These are phyloP conservation scores for Beauveria caledonica DNA, from an alignment of 2,329 filamentous ascomycete species.

Conservation along the genomic window DNA sequence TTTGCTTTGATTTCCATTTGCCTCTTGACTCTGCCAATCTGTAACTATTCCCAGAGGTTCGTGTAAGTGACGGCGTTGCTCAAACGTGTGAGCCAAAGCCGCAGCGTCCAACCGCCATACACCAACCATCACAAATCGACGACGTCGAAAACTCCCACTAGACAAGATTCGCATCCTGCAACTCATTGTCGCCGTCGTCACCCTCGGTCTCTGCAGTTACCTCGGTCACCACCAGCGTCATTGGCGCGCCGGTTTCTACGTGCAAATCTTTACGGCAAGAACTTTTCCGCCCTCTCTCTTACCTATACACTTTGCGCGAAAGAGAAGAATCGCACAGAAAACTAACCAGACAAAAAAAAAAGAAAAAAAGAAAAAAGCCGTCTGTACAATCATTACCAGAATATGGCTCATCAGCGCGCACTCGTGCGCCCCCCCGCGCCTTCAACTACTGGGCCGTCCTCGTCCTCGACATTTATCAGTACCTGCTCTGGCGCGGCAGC, in stretches of 20 bases:
- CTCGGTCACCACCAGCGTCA: slow-evolving; percentile 27
- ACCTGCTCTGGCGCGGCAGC: slow-evolving; percentile 44
- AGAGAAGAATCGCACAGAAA: too few relatives aligned
- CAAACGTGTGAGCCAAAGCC: too few relatives aligned
- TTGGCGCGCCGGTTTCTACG: slow-evolving; percentile 26
- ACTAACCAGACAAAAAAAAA: too few relatives aligned
- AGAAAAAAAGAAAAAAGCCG: slow-evolving; percentile 20
- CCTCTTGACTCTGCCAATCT: too few relatives aligned
- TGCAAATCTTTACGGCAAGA: slow-evolving; percentile 32
- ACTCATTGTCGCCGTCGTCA: slow-evolving; percentile 35
- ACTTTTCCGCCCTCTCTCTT: too few relatives aligned
- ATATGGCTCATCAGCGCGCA: slow-evolving; percentile 40
- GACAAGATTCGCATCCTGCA: slow-evolving; percentile 38
- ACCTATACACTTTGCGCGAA: too few relatives aligned
- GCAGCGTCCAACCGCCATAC: too few relatives aligned
- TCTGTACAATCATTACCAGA: slow-evolving; percentile 36
- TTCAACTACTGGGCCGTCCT: slow-evolving; percentile 49
- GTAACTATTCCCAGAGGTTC: too few relatives aligned
- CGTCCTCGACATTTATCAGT: slow-evolving; percentile 40
- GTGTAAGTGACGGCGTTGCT: too few relatives aligned
- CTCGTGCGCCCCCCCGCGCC: slow-evolving; percentile 27
- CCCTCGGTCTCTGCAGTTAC: slow-evolving; percentile 41
- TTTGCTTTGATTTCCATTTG: too few relatives aligned
- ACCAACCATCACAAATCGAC: too few relatives aligned
- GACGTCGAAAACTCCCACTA: slow-evolving; percentile 19